A percentile compares a stretch with the other conserved stretches of the same genome.
Conservation (phyloP, 177 flowering plant genomes). For the Vitis hybrid region DNA sequence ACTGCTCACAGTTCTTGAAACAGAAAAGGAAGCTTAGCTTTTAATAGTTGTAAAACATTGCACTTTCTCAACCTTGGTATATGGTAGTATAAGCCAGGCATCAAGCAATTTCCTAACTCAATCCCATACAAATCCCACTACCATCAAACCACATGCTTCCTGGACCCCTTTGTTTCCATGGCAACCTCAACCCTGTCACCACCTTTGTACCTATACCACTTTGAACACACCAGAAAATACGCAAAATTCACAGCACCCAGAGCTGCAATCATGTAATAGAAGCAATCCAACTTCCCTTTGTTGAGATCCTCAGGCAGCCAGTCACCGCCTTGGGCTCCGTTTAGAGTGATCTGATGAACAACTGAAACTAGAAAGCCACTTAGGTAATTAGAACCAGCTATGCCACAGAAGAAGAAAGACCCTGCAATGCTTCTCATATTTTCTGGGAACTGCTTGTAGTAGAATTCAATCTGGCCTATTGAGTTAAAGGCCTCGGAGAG, state of each 20-base stretch:
- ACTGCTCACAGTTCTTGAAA: too few species aligned
- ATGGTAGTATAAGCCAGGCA: too few species aligned
- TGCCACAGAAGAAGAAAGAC: constrained; percentile 33
- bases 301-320: constrained; percentile 60
- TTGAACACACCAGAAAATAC: constrained; percentile 43
- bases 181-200: background rate
- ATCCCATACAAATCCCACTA: too few species aligned
- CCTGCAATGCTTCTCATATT: constrained; percentile 44
- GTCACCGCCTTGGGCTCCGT: constrained; percentile 15
- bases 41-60: too few species aligned
- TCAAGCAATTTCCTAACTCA: too few species aligned
- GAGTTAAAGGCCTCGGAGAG: constrained; percentile 29
- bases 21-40: too few species aligned
- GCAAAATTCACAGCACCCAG: constrained; percentile 34
- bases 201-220: constrained; percentile 56
- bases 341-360: constrained; percentile 28
- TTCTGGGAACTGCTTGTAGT: constrained; percentile 56
- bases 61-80: too few species aligned
- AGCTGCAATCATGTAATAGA: constrained; percentile 38
- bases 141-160: too few species aligned
- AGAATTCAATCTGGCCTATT: constrained; percentile 51
- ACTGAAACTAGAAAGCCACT: constrained; percentile 33
- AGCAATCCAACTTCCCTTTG: constrained; percentile 52
- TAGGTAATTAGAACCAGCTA: constrained; percentile 40
- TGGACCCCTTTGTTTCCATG: background rate